Conservation (phyloP, 768 basidiomycete genomes). For the Hydnomerulius pinastri region DNA sequence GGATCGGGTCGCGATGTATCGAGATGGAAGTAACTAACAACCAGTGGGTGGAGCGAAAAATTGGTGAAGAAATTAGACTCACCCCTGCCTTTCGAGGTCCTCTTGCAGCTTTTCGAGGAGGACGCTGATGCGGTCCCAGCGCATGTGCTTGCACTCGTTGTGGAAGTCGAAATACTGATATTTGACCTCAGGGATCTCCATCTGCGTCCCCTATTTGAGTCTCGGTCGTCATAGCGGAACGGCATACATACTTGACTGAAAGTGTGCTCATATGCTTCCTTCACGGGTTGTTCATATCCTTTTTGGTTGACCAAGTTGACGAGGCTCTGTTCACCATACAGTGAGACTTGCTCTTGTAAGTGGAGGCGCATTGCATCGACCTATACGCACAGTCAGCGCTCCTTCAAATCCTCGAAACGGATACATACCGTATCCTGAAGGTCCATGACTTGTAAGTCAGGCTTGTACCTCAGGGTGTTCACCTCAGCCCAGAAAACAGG, state of each 20-base stretch:
- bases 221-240: not conserved
- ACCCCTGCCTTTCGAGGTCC: conserved; percentile 73
- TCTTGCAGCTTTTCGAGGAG: conserved; percentile 77
- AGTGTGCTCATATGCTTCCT: conserved; percentile 89
- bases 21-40: conserved; percentile 74
- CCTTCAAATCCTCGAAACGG: not conserved
- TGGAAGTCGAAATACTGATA: conserved; percentile 99
- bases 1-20: conserved; percentile 49
- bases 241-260: conserved; percentile 54
- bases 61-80: conserved; percentile 1
- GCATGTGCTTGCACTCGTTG: conserved; percentile 90
- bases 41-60: conserved; percentile 7
- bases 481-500: conserved; percentile 97
- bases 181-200: conserved; percentile 65
- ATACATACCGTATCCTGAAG: conserved; percentile 74
- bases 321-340: conserved; percentile 78
- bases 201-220: conserved; percentile 36
- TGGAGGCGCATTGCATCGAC: conserved; percentile 71
- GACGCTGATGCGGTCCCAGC: conserved; percentile 88
- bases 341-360: conserved; percentile 65
- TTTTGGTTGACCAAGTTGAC: conserved; percentile 95
- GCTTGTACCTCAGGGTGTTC: conserved; percentile 93
- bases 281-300: conserved; percentile 90
- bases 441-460: conserved; percentile 96
- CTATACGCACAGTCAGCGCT: conserved; percentile 39